Conservation (phyloP, 2,329 filamentous ascomycete genomes). For the Bipolaris cookei region DNA sequence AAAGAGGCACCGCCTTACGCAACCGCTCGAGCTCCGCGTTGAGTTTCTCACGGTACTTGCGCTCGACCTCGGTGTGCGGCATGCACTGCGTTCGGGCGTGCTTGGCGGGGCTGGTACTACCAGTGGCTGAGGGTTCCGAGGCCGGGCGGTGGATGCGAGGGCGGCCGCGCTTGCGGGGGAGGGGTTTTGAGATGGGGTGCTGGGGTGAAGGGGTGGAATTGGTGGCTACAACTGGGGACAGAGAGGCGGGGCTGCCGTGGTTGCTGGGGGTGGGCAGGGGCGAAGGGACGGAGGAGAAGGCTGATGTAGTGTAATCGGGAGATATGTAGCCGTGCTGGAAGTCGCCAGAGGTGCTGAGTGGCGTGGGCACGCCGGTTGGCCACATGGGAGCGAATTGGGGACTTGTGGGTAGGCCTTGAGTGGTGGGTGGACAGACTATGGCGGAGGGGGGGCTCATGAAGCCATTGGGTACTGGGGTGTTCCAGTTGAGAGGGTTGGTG, state of each 20-base stretch:
- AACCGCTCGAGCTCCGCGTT: constrained; percentile 35
- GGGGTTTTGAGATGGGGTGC: constrained; percentile 5
- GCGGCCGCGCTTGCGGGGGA: constrained; percentile 13
- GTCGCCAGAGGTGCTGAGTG: constrained; percentile 7
- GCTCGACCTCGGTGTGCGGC: constrained; percentile 34
- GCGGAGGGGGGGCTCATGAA: constrained; percentile 6
- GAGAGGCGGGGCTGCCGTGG: constrained; percentile 5
- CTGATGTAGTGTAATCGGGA: constrained; percentile 1
- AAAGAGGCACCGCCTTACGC: constrained; percentile 29
- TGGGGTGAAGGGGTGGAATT: constrained; percentile 1
- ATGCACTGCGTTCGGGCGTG: constrained; percentile 13
- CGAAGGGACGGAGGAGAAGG: constrained; percentile 9
- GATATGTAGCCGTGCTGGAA: constrained; percentile 7
- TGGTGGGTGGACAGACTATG: not conserved
- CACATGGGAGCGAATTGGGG: constrained; percentile 6
- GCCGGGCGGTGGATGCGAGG: constrained; percentile 12
- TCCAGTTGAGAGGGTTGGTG: constrained; percentile 3
- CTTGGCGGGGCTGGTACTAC: not conserved
- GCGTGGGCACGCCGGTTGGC: constrained; percentile 5
- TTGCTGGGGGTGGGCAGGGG: constrained; percentile 10
- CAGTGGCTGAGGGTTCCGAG: constrained; percentile 3
- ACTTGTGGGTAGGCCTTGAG: not conserved
- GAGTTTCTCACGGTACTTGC: constrained; percentile 25
- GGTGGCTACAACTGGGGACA: constrained; percentile 1
- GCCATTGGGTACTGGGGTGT: constrained; percentile 4